These are phyloP conservation scores for Phytopythium boreale DNA, from an alignment of 352 stramenopile species.

Conservation along the genomic window DNA sequence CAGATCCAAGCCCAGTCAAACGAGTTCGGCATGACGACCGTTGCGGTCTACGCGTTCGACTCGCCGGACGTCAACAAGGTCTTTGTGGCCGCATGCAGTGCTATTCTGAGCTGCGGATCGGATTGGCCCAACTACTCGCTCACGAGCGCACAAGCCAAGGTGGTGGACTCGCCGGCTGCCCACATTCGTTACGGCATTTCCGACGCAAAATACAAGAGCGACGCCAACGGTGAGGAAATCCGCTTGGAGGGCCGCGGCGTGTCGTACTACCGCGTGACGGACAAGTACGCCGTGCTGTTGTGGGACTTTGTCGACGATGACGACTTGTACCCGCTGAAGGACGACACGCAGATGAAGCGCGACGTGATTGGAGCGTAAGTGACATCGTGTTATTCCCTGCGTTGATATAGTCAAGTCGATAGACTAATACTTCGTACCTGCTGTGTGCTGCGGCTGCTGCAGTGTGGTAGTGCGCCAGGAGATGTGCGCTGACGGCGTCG, in stretches of 20 bases:
- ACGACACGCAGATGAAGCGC: constrained; percentile 23
- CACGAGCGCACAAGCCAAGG: constrained; percentile 23
- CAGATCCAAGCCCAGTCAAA: constrained; percentile 23
- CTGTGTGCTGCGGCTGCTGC: constrained; percentile 12
- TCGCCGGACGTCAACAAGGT: constrained; percentile 36
- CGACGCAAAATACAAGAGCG: constrained; percentile 23
- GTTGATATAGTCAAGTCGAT: neutral
- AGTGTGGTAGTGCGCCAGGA: constrained; percentile 34
- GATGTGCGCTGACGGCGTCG: constrained; percentile 23
- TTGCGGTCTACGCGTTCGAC: constrained; percentile 34
- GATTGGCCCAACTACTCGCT: constrained; percentile 28
- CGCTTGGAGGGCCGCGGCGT: neutral
- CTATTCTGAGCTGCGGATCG: constrained; percentile 25
- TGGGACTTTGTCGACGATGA: constrained; percentile 35
- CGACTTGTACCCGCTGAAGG: constrained; percentile 23
- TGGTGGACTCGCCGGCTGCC: constrained; percentile 22
- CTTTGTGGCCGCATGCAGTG: constrained; percentile 25
- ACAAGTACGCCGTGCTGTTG: constrained; percentile 20
- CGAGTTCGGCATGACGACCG: constrained; percentile 33
- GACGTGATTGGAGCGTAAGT: constrained; percentile 33
- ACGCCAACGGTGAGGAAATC: constrained; percentile 25
- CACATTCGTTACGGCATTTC: constrained; percentile 31
- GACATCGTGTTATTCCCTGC: too few species aligned
- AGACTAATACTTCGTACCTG: constrained; percentile 1
- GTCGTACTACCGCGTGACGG: constrained; percentile 27